phyloP scores from a whole-genome alignment of 1,284 basidiomycete species.

The Cerrena zonata region DNA sequence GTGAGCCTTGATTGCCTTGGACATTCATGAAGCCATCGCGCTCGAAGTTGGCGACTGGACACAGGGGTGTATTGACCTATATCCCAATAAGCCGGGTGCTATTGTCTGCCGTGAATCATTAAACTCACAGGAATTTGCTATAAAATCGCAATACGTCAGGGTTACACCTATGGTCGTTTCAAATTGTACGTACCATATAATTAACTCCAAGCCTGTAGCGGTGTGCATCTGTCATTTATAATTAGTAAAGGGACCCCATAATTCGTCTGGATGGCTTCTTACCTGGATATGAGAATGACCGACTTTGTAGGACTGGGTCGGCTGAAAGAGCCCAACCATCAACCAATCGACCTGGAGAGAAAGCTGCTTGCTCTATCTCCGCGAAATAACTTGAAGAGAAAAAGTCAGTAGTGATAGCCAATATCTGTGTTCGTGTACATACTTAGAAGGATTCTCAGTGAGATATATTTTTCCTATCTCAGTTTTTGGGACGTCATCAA shows the following conservation, averaged over 20 bases:
- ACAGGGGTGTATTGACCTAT: conserved; percentile 19
- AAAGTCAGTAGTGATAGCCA: neutral
- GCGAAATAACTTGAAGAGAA: conserved; percentile 55
- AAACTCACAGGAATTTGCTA: conserved; percentile 25
- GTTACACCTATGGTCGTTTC: no score
- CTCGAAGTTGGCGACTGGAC: conserved; percentile 34
- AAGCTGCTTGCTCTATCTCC: conserved; percentile 81
- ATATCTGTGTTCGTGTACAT: no score
- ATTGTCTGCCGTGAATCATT: neutral
- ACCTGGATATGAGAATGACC: conserved; percentile 36
- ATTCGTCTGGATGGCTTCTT: neutral
- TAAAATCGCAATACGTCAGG: no score
- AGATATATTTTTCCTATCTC: conserved; percentile 83
- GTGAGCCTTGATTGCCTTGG: conserved; percentile 26
- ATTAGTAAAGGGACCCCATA: neutral
- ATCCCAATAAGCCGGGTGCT: neutral
- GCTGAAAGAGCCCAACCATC: conserved; percentile 38
- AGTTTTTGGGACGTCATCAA: conserved; percentile 49
- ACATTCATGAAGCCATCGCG: conserved; percentile 27
- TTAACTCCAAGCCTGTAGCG: conserved; percentile 37
- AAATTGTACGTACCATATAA: conserved; percentile 21
- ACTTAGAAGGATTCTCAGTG: conserved; percentile 76
- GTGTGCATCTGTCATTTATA: conserved; percentile 24
- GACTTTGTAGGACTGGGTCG: conserved; percentile 40
- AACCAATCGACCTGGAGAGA: conserved; percentile 75